A percentile compares a stretch with the other conserved stretches of the same genome.
Evolutionary conservation across 192 early-diverging fungal species (phyloP).

Genomic region (Phycomyces blakesleeanus): DNA sequence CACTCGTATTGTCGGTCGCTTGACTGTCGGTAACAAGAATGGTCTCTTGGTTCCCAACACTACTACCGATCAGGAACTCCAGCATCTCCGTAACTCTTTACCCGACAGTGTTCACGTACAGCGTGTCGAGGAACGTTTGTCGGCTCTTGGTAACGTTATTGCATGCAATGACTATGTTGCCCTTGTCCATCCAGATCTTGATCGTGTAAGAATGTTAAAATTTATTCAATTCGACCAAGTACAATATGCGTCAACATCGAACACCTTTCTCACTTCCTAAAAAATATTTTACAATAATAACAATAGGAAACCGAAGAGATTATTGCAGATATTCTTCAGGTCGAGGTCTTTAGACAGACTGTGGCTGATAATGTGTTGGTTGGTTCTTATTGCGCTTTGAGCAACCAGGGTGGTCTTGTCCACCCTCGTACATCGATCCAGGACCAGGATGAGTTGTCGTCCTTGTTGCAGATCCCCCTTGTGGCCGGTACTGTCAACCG

Average conservation of each 20-base stretch:
- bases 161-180: slow-evolving; percentile 99
- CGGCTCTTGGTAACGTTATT: slow-evolving; percentile 97
- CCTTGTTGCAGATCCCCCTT: slow-evolving; percentile 93
- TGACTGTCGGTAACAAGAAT: slow-evolving; percentile 91
- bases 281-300: too few species aligned
- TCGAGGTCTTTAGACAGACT: slow-evolving; percentile 98
- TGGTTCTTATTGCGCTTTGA: slow-evolving; percentile 91
- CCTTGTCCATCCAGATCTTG: slow-evolving; percentile 96
- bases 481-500: slow-evolving; percentile 99
- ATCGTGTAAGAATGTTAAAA: slow-evolving; percentile 44
- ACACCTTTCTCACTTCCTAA: too few species aligned
- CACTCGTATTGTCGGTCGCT: slow-evolving; percentile 92
- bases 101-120: slow-evolving; percentile 92
- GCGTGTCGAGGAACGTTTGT: slow-evolving; percentile 95
- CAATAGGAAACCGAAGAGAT: slow-evolving; percentile 92
- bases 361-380: slow-evolving; percentile 97
- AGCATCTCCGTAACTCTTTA: slow-evolving; percentile 94
- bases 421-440: slow-evolving; percentile 94
- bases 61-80: slow-evolving; percentile 97
- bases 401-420: slow-evolving; percentile 96
- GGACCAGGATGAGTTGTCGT: slow-evolving; percentile 97
- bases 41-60: slow-evolving; percentile 92
- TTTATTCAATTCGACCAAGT: too few species aligned
- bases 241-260: too few species aligned
- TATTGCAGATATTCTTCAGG: slow-evolving; percentile 95